Base-by-base conservation (phyloP, 2,329 filamentous ascomycete genomes). In the Ceratocystis colombiana region DNA sequence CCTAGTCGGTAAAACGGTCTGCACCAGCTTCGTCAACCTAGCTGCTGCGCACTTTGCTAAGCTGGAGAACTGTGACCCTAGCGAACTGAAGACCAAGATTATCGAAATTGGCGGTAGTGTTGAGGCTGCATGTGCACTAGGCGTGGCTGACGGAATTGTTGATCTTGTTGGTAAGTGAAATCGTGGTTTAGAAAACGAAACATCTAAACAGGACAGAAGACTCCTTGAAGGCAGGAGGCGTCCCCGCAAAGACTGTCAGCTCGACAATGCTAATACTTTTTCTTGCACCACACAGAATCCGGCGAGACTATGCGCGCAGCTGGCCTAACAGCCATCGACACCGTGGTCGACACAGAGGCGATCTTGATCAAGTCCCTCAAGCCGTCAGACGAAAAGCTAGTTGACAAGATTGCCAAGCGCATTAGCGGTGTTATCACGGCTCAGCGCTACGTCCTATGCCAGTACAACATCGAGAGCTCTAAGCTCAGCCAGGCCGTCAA, bases 281-380 rank as follows among this genome's bases (percentile, higher is more conserved):
- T 15, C 48, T 53, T 20, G 20, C 22, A 10, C 48, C 41, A 37
- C 48, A 1, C 71, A 94, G 93, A 99, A 80, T 97, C 94, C 22
- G 94, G 94, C 66, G 93, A 97, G 77, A 99, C 94, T 0, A 99
- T 99, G 94, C 88, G 89, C 73, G 94, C 93, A 22, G 93, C 93
- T 55, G 94, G 94, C 28, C 82, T 99, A 63, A 92, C 91, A 77
- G 88, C 93, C 66, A 96, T 97, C 71, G 91, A 94, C 71, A 99
- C 94, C 1, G 91, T 99, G 30, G 83, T 96, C 64, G 86, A 90
- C 67, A 92, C 88, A 66, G 89, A 88, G 20, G 92, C 94, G 41
- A 88, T 96, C 61, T 83, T 99, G 67, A 92, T 99, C 80, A 93
- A 93, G 79, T 96, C 91, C 53, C 90, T 87, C 74, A 83, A 86